phyloP scores from a whole-genome alignment of 495 filamentous ascomycete species.

The Aspergillus hancockii region DNA sequence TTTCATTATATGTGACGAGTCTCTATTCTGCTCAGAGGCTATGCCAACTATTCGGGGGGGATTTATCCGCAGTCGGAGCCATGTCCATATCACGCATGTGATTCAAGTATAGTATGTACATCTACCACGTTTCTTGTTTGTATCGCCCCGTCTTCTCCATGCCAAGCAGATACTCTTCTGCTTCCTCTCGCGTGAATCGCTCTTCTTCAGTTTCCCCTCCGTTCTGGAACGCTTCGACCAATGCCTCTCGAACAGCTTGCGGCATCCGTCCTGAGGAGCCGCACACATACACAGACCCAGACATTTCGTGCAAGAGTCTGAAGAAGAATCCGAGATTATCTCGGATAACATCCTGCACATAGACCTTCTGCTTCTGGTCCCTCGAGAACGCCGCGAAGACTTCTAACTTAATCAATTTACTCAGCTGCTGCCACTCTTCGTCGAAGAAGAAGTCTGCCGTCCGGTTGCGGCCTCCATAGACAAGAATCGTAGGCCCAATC shows the following conservation, averaged over 20 bases:
- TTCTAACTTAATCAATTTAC: constrained; percentile 40
- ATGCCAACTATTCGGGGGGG: background rate
- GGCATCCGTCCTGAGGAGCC: constrained; percentile 88
- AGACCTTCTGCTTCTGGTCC: constrained; percentile 72
- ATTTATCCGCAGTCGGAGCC: background rate
- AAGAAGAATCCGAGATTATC: constrained; percentile 59
- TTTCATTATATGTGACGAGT: background rate
- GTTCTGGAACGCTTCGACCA: constrained; percentile 67
- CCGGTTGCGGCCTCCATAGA: constrained; percentile 80
- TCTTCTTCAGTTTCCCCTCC: constrained; percentile 24
- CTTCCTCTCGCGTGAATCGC: constrained; percentile 43
- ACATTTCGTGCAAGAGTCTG: constrained; percentile 50
- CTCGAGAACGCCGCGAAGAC: constrained; percentile 85
- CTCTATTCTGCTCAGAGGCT: background rate
- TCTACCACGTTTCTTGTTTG: constrained; percentile 77
- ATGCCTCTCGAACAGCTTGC: constrained; percentile 75
- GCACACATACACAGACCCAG: constrained; percentile 73
- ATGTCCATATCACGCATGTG: background rate
- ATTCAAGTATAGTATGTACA: constrained; percentile 1
- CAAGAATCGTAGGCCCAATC: constrained; percentile 48
- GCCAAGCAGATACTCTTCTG: constrained; percentile 55
- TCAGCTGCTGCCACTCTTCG: constrained; percentile 65
- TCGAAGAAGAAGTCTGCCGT: constrained; percentile 77
- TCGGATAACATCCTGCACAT: constrained; percentile 85
- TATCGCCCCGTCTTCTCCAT: constrained; percentile 73